Evolutionary conservation across 176 grass and related monocot species (phyloP), one percentile per base, ranked within the genome.

Genomic region (Triticum urartu): DNA sequence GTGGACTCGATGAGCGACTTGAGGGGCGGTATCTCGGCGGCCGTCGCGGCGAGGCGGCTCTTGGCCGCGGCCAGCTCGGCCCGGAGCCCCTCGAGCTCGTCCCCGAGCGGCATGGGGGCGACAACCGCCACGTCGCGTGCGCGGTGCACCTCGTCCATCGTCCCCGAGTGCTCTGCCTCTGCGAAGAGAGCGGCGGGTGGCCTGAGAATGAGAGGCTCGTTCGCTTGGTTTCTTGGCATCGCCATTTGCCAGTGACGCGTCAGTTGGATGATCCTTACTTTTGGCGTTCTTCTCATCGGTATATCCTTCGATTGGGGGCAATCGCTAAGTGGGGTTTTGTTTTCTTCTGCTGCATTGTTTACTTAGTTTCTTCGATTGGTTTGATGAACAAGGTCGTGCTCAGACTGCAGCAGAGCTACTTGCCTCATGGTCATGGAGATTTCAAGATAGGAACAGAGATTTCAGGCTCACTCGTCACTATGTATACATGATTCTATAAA

Each of bases 21-120:
- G 26, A 94, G 86, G 4, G 21, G 33, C 26, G 80, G 47, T 2
- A 91, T 72, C 30, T 79, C 80, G 17, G 76, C 87, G 4, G 62
- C 74, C 21, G 76, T 82, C 45, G 87, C 59, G 35, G 80, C 81
- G 64, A 91, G 86, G 42, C 83, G 72, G 64, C 7, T 68, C 80
- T 81, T 87, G 63, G 87, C 81, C 25, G 68, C 78, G 39, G 87
- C 78, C 14, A 89, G 76, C 12, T 86, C 64, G 26, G 43, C 68
- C 9, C 81, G 77, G 58, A 91, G 87, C 30, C 58, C 43, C 35
- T 85, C 84, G 3, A 91, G 87, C 87, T 91, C 89, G 32, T 91
- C 87, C 11, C 36, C 64, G 40, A 67, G 68, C 34, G 69, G 83
- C 68, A 86, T 87, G 76, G 77, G 67, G 18, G 47, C 77, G 18